phyloP scores from a whole-genome alignment of 257 asterid species.

The Rubia yunnanensis region DNA sequence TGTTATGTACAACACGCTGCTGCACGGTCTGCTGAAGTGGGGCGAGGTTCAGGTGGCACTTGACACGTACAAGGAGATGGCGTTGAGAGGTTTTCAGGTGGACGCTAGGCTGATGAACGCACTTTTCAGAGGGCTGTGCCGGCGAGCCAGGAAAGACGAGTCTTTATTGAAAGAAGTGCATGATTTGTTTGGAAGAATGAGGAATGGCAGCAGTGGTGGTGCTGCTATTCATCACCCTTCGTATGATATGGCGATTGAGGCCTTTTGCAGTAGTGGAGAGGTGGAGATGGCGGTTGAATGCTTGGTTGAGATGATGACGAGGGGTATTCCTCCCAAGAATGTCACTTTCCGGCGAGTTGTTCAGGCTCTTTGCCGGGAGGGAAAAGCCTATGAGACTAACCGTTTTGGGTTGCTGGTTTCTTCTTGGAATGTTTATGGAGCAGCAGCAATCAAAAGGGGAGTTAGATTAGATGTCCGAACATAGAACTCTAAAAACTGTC shows the following conservation, averaged over 20 bases:
- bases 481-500: background rate
- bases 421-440: conserved; percentile 7
- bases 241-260: conserved; percentile 48
- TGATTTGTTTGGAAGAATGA: conserved; percentile 41
- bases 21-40: conserved; percentile 81
- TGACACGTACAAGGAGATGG: conserved; percentile 41
- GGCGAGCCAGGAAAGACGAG: conserved; percentile 42
- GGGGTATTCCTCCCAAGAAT: background rate
- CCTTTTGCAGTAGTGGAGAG: conserved; percentile 40
- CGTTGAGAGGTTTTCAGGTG: conserved; percentile 27
- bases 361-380: background rate
- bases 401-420: background rate
- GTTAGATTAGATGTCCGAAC: background rate
- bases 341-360: conserved; percentile 1
- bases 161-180: conserved; percentile 29
- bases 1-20: conserved; percentile 50
- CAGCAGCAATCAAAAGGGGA: conserved; percentile 5
- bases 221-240: conserved; percentile 24
- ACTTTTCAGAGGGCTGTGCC: conserved; percentile 54
- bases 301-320: conserved; percentile 3
- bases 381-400: conserved; percentile 6
- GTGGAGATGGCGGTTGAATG: conserved; percentile 5
- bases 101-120: conserved; percentile 76
- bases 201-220: conserved; percentile 13
- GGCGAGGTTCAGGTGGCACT: conserved; percentile 39